phyloP scores from a whole-genome alignment of 345 rosid genomes.

The Punica granatum region DNA sequence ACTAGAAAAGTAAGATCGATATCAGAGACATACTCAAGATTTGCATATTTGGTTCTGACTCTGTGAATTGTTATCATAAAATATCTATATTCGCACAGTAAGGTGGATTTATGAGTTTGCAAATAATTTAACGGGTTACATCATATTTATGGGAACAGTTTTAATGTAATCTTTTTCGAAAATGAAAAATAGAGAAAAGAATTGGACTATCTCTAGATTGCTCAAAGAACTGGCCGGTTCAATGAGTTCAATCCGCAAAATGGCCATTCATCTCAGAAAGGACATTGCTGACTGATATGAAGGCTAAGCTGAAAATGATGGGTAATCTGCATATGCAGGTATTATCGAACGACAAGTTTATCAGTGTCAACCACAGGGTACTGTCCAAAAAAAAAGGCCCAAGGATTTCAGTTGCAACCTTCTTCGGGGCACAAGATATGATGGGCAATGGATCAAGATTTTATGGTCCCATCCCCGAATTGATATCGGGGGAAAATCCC shows the following conservation, averaged over 20 bases:
- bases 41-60: no score
- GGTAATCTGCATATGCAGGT: neutral
- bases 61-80: no score
- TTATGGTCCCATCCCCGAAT: conserved; percentile 28
- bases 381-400: conserved; percentile 3
- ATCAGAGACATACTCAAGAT: no score
- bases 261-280: neutral
- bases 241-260: no score
- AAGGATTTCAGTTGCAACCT: neutral
- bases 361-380: conserved; percentile 1
- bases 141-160: no score
- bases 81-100: no score
- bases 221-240: neutral
- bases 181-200: no score
- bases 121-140: no score
- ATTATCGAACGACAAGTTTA: neutral
- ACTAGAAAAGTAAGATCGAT: no score
- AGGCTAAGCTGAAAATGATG: neutral
- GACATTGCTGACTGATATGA: neutral
- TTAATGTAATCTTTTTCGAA: no score
- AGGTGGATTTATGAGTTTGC: no score
- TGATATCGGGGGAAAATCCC: conserved; percentile 39
- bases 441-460: neutral
- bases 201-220: conserved; percentile 6
- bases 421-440: neutral